Percentiles rank a stretch among this genome's conserved stretches.
These are phyloP conservation scores for Hirsutella rhossiliensis DNA, from an alignment of 2,329 filamentous ascomycete species.

Conservation along the genomic window DNA sequence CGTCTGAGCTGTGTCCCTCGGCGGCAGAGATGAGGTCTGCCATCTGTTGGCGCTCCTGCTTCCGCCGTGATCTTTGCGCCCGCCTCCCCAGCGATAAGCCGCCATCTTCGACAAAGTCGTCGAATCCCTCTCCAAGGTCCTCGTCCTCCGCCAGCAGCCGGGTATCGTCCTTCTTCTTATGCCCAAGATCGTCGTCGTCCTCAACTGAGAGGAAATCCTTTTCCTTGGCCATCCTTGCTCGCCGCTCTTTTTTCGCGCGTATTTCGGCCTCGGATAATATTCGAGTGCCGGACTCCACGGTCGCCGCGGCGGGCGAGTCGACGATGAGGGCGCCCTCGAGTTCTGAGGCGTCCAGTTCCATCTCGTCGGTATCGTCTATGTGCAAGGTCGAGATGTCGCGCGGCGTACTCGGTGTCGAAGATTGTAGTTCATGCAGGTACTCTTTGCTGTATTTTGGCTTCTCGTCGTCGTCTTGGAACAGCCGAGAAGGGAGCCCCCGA, in stretches of 20 bases:
- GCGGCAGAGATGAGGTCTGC: constrained; percentile 71
- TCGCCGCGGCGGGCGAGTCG: constrained; percentile 24
- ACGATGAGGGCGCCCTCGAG: constrained; percentile 56
- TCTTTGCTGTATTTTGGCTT: constrained; percentile 77
- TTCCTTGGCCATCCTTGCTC: constrained; percentile 64
- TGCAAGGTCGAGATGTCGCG: constrained; percentile 41
- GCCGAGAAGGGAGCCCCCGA: constrained; percentile 41
- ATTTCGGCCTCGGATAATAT: constrained; percentile 82
- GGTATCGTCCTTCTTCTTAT: constrained; percentile 54
- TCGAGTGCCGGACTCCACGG: constrained; percentile 23
- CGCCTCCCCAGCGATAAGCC: constrained; percentile 66
- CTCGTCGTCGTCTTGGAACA: constrained; percentile 45
- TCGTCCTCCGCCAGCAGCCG: constrained; percentile 78
- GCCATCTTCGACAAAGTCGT: constrained; percentile 81
- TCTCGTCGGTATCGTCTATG: constrained; percentile 34
- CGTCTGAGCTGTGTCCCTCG: constrained; percentile 52
- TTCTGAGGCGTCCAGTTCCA: constrained; percentile 47
- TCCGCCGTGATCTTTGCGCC: constrained; percentile 60
- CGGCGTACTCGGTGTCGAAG: constrained; percentile 74
- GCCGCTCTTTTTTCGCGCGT: constrained; percentile 77
- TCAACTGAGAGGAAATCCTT: constrained; percentile 56
- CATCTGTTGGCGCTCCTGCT: constrained; percentile 63
- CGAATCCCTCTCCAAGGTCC: constrained; percentile 85
- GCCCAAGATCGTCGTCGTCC: constrained; percentile 36
- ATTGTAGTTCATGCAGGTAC: constrained; percentile 74